These are phyloP conservation scores for Diaporthe ilicicola DNA, from an alignment of 2,329 filamentous ascomycete genomes.

Conservation along the genomic window DNA sequence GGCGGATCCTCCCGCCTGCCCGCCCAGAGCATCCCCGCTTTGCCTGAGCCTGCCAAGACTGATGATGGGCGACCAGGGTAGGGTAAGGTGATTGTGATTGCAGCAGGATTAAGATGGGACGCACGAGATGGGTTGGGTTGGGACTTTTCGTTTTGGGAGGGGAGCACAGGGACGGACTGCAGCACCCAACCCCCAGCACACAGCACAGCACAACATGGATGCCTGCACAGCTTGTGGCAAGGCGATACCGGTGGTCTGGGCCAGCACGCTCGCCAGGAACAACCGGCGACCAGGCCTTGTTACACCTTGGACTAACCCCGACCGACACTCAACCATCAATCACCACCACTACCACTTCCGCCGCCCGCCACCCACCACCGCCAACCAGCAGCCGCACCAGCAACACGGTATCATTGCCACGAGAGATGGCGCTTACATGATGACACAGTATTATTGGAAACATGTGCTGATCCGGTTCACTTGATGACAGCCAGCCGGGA, in stretches of 20 bases:
- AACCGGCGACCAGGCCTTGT: constrained; percentile 11
- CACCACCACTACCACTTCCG: constrained; percentile 1
- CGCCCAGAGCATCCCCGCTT: constrained; percentile 6
- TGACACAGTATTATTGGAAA: constrained; percentile 14
- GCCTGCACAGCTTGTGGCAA: constrained; percentile 13
- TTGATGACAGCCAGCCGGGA: constrained; percentile 17
- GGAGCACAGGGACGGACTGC: neutral
- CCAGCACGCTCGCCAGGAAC: constrained; percentile 1
- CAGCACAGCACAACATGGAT: constrained; percentile 10
- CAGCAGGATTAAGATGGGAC: too few species aligned
- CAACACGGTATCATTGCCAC: constrained; percentile 11
- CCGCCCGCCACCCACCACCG: neutral
- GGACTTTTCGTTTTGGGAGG: neutral
- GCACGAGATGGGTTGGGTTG: too few species aligned
- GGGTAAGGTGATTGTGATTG: neutral
- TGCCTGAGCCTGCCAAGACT: neutral
- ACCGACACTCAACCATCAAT: neutral
- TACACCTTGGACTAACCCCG: constrained; percentile 7
- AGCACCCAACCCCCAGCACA: neutral
- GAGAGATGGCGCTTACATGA: constrained; percentile 28
- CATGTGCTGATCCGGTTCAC: constrained; percentile 19
- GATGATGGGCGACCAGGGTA: neutral
- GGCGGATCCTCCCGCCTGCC: constrained; percentile 15
- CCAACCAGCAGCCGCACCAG: constrained; percentile 16
- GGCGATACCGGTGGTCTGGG: constrained; percentile 19